Base-by-base conservation (phyloP, 768 basidiomycete species). In the Tricholoma sp. region DNA sequence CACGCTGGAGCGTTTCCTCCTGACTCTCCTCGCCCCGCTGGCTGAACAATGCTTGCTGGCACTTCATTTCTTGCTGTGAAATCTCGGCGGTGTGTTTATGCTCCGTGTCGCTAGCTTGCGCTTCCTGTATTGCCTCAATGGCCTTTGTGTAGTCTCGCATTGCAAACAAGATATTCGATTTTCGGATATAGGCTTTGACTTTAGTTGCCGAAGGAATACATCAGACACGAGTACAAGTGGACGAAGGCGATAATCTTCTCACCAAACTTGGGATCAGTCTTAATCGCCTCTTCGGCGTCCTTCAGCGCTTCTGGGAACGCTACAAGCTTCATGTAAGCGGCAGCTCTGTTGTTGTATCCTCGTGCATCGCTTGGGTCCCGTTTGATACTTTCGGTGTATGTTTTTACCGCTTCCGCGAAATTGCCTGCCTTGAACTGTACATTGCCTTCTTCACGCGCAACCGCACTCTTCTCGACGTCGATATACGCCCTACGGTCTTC, bases 291-390 rank as follows among this genome's bases (percentile, higher is more conserved):
- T 55, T 99, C 84, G 37, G 86, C 92, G 65, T 99, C 97, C 73
- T 98, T 98, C 66, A 98, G 80, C 1, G 95, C 97, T 70, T 99
- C 97, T 10, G 94, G 90, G 31, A 98, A 73, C 1, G 97, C 97
- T 42, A 82, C 82, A 39, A 99, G 84, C 76, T 98, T 98, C 74
- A 89, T 92, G 75, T 97, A 98, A 20, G 94, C 95, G 29, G 94
- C 89, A n/a, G 97, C 94, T 50, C 97, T 88, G 76, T 99, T 99
- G 71, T 96, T 98, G 77, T 98, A 99, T 8, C 91, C 94, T 61
- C 88, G 81, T 12, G 96, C 82, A 67, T 99, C 97, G 36, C 73
- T 70, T 41, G 97, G 96, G 65, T 92, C 87, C 50, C 97, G 88
- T 76, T 98, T 98, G 80, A 98, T 97, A 59, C 93, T 89, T 74